Base-by-base conservation (phyloP, 2,329 filamentous ascomycete species). In the Colletotrichum karsti region DNA sequence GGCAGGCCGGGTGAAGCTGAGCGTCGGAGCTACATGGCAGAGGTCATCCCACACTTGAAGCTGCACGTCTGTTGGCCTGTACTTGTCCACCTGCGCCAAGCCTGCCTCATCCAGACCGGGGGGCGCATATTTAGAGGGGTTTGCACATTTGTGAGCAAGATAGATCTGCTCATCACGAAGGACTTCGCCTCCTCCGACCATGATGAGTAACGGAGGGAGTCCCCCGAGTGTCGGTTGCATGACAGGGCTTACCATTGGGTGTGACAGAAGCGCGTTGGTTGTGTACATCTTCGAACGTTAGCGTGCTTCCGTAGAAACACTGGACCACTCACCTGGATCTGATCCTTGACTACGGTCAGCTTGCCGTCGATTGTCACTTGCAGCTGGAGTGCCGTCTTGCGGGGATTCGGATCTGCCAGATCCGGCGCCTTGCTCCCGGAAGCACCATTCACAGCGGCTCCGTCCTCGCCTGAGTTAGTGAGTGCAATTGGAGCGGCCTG, bases 11-110 rank as follows among this genome's bases (percentile, higher is more conserved):
- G 95, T 98, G 77, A 97, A 98, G 74, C 93, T 97, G n/a, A 98
- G 85, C 0, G 95, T 98, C 1, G 95, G 93, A 0, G 92, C 91
- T 6, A 97, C 95, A 76, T 98, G 95, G 74, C 96, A 98, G 3
- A 98, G 83, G 73, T 97, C 93, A 65, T 98, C 95, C 95, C 95
- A 98, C 2, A 98, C 91, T 77, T 98, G 96, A 2, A 99, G 85
- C 76, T 98, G 94, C 0, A 98, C 95, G 73, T 97, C 89, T 0
- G 96, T 99, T 0, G 94, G 93, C 64, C 90, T 89, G 78, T 93
- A 97, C 69, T 86, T 90, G 37, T 85, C 82, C 15, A 96, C 74
- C 12, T 84, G 79, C 4, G 86, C 84, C 20, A 85, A 85, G 28
- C 91, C 90, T 67, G 86, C 84, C 39, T 91, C 87, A 35, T 91